These are phyloP conservation scores for Fraxinus velutina DNA, from an alignment of 305 asterid genomes.

Conservation along the genomic window DNA sequence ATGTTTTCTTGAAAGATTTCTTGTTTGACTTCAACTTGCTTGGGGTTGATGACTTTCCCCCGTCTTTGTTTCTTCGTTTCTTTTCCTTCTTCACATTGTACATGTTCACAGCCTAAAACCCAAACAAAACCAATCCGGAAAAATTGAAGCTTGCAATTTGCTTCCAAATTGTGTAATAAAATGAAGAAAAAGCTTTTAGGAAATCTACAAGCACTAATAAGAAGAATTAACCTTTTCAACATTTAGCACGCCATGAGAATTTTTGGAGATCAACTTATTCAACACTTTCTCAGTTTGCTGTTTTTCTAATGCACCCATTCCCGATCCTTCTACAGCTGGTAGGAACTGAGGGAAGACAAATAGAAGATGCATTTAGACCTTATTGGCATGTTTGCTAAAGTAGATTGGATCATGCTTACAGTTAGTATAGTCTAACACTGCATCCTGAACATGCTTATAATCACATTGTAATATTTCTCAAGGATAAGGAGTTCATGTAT, in stretches of 20 bases:
- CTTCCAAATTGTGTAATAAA: not conserved
- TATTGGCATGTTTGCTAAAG: not conserved
- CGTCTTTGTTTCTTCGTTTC: constrained; percentile 44
- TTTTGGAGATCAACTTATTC: constrained; percentile 67
- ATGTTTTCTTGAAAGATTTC: constrained; percentile 64
- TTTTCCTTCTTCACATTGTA: constrained; percentile 77
- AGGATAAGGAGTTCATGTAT: not conserved
- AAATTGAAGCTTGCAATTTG: not conserved
- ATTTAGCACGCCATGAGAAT: constrained; percentile 84
- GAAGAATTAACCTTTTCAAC: constrained; percentile 65
- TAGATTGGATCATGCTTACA: not conserved
- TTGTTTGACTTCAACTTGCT: constrained; percentile 58
- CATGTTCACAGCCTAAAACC: constrained; percentile 83
- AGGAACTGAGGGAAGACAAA: constrained; percentile 52
- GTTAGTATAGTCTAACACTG: not conserved
- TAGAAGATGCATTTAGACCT: not conserved
- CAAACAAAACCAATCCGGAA: constrained; percentile 6
- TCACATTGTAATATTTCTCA: not conserved
- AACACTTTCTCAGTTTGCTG: constrained; percentile 82
- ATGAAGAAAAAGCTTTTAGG: not conserved
- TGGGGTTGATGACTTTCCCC: constrained; percentile 40
- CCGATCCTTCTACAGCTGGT: constrained; percentile 89
- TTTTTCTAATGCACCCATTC: constrained; percentile 79
- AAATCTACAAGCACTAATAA: not conserved
- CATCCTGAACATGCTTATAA: not conserved